phyloP scores from a whole-genome alignment of 805 yeast species.

The Pichia sporocuriosa region DNA sequence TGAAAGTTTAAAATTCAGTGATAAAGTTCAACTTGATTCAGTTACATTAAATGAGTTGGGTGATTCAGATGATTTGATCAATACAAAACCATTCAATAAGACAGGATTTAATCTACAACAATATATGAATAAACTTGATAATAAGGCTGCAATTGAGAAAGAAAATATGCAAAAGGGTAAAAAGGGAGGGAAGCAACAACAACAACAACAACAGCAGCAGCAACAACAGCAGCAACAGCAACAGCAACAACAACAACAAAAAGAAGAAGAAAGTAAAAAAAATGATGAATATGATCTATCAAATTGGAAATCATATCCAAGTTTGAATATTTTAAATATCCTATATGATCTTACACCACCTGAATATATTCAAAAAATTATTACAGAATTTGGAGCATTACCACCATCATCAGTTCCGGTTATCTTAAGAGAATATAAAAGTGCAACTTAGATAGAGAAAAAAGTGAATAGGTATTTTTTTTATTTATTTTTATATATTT shows the following conservation, averaged over 20 bases:
- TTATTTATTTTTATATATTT: not conserved
- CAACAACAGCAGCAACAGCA: constrained; percentile 19
- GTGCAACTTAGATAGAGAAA: constrained; percentile 17
- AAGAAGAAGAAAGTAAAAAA: constrained; percentile 20
- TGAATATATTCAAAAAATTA: constrained; percentile 84
- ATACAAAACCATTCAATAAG: constrained; percentile 49
- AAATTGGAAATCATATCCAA: constrained; percentile 58
- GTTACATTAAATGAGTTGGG: constrained; percentile 90
- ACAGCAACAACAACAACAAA: constrained; percentile 19
- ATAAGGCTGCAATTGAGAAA: constrained; percentile 15
- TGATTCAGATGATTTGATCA: constrained; percentile 65
- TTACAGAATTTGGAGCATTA: constrained; percentile 91
- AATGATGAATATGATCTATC: constrained; percentile 39
- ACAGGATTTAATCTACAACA: constrained; percentile 60
- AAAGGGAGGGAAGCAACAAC: constrained; percentile 3
- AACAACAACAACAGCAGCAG: no score
- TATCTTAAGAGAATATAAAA: constrained; percentile 84
- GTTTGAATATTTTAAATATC: constrained; percentile 70
- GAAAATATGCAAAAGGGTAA: constrained; percentile 21
- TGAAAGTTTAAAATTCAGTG: constrained; percentile 90
- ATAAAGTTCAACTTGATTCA: constrained; percentile 92
- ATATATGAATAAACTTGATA: constrained; percentile 42
- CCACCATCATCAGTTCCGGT: constrained; percentile 99
- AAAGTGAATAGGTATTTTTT: not conserved
- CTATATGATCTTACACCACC: constrained; percentile 95